phyloP scores from a whole-genome alignment of 108 stramenopile genomes.

The Aureococcus anophagefferens region DNA sequence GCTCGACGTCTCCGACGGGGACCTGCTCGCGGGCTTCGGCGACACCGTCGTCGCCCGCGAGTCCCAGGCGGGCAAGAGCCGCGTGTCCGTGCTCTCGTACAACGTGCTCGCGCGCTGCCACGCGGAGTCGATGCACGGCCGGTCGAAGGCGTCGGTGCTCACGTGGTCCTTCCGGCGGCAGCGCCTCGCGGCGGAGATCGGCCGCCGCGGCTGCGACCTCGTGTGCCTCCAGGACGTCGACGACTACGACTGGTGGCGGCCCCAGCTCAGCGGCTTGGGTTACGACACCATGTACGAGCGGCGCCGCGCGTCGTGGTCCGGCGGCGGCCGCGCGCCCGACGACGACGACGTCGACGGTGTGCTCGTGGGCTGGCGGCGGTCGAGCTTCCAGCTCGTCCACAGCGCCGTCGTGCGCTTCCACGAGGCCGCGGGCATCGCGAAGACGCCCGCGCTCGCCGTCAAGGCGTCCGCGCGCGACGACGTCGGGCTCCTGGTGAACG shows the following conservation, averaged over 20 bases:
- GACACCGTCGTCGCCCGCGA: too few relatives aligned
- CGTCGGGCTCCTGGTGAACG: neutral
- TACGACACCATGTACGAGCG: slow-evolving; percentile 22
- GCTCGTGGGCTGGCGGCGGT: slow-evolving; percentile 32
- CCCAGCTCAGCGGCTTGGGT: slow-evolving; percentile 29
- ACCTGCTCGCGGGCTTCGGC: too few relatives aligned
- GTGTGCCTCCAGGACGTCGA: slow-evolving; percentile 43
- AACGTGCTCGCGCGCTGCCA: neutral
- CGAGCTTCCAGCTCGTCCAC: slow-evolving; percentile 25
- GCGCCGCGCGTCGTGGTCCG: slow-evolving; percentile 14
- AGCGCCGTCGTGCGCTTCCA: slow-evolving; percentile 23
- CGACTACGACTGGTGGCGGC: slow-evolving; percentile 39
- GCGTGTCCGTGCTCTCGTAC: neutral
- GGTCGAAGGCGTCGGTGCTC: neutral
- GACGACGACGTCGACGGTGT: slow-evolving; percentile 23
- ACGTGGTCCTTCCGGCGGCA: neutral
- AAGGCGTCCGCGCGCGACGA: neutral
- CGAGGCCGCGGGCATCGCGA: neutral
- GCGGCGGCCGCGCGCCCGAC: slow-evolving; percentile 17
- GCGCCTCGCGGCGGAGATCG: neutral
- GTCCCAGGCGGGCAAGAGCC: too few relatives aligned
- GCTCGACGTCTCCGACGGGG: too few relatives aligned
- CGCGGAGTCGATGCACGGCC: neutral
- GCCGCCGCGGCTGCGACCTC: neutral
- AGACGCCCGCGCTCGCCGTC: neutral